Percentiles rank a stretch among this genome's conserved stretches.
Evolutionary conservation across 2,329 filamentous ascomycete species (phyloP).

Genomic region (Cytospora paraplurivora): DNA sequence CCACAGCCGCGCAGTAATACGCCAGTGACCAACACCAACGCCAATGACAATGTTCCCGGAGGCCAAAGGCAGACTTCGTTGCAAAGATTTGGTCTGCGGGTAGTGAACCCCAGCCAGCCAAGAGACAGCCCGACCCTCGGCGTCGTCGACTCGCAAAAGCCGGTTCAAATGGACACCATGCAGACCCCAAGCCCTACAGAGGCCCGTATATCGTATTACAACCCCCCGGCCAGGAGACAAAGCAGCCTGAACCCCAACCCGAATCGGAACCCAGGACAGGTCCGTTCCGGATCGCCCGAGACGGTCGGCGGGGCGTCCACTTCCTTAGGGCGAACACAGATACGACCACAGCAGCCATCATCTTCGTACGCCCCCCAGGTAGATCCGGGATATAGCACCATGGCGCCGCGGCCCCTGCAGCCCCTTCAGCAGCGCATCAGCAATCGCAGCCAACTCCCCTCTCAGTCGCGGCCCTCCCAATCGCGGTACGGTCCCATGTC

Average conservation of each 20-base stretch:
- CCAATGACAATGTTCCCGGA: background rate
- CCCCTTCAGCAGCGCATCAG: slow-evolving; percentile 24
- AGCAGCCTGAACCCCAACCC: slow-evolving; percentile 23
- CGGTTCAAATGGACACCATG: slow-evolving; percentile 28
- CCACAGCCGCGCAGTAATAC: slow-evolving; percentile 20
- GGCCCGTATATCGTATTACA: slow-evolving; percentile 10
- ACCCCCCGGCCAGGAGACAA: slow-evolving; percentile 4
- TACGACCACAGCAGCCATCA: slow-evolving; percentile 15
- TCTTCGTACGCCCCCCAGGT: slow-evolving; percentile 5
- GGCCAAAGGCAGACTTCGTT: background rate
- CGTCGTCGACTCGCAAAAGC: slow-evolving; percentile 31
- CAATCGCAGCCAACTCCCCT: slow-evolving; percentile 21
- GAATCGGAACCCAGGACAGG: slow-evolving; percentile 23
- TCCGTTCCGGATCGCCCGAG: slow-evolving; percentile 28
- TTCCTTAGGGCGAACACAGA: background rate
- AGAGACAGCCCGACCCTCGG: slow-evolving; percentile 45
- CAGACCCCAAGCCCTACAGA: slow-evolving; percentile 32
- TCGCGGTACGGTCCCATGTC: slow-evolving; percentile 11
- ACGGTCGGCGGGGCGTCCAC: background rate
- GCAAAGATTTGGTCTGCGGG: slow-evolving; percentile 6
- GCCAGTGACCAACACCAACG: background rate
- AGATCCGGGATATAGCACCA: background rate
- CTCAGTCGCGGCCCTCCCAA: slow-evolving; percentile 1
- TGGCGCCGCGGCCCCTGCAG: slow-evolving; percentile 10
- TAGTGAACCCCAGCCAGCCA: slow-evolving; percentile 9